A percentile compares a stretch with the other conserved stretches of the same genome.
These are phyloP conservation scores for Solanum chaucha DNA, from an alignment of 257 asterid genomes.

Conservation along the genomic window DNA sequence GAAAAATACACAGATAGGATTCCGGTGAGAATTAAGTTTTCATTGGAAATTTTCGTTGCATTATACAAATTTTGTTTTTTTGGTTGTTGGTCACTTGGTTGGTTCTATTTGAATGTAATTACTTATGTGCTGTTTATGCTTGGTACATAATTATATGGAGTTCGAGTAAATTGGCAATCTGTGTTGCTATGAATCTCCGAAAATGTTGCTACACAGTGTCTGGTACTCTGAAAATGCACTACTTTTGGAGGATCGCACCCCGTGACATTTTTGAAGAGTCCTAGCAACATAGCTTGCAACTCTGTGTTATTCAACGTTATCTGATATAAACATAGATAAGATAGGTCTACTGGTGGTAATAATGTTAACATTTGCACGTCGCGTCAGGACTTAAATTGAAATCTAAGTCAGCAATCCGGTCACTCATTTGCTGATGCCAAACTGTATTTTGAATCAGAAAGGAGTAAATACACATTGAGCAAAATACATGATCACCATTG, in stretches of 20 bases:
- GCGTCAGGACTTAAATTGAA: not conserved
- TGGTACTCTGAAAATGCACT: not conserved
- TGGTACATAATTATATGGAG: not conserved
- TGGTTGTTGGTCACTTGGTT: not conserved
- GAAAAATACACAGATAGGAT: constrained; percentile 32
- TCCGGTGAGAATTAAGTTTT: constrained; percentile 14
- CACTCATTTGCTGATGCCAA: not conserved
- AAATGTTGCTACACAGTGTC: not conserved
- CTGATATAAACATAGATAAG: not conserved
- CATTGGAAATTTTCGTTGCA: not conserved
- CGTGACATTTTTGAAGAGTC: not conserved
- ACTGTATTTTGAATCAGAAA: not conserved
- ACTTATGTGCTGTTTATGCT: not conserved
- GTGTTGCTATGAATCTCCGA: not conserved
- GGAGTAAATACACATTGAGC: not conserved
- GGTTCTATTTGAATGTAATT: not conserved
- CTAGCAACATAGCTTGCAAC: not conserved
- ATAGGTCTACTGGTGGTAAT: not conserved
- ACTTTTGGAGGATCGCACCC: not conserved
- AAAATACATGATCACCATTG: not conserved
- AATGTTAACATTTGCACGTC: not conserved
- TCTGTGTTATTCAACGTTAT: not conserved
- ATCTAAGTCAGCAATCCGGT: not conserved
- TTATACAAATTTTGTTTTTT: not conserved
- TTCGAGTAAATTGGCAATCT: not conserved